phyloP scores from a whole-genome alignment of 306 rosid species.

The Morella rubra region DNA sequence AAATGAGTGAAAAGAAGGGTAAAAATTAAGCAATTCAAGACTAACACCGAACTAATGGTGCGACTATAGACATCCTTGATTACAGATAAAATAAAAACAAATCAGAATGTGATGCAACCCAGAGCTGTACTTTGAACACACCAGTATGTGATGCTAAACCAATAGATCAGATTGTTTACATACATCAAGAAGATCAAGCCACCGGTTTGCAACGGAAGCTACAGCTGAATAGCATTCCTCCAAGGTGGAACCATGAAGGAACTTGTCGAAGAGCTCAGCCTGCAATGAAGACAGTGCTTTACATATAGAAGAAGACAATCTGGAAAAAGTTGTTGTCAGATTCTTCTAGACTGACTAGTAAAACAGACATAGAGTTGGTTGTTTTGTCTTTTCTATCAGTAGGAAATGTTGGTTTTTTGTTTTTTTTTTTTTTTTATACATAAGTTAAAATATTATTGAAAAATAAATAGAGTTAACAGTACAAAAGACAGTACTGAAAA shows the following conservation, averaged over 20 bases:
- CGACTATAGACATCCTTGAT: conserved; percentile 21
- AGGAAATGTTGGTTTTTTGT: background rate
- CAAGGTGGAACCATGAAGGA: conserved; percentile 85
- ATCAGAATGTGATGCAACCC: background rate
- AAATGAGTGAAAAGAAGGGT: conserved; percentile 17
- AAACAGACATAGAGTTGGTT: background rate
- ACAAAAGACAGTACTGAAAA: no score
- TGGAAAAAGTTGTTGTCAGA: background rate
- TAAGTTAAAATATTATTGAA: no score
- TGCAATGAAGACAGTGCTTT: conserved; percentile 39
- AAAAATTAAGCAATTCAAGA: conserved; percentile 10
- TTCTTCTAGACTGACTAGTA: background rate
- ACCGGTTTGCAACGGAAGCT: conserved; percentile 81
- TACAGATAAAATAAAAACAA: background rate
- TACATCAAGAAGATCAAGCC: conserved; percentile 99
- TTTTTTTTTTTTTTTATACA: no score
- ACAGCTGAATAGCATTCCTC: conserved; percentile 92
- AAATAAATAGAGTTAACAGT: no score
- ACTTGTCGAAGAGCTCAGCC: conserved; percentile 97
- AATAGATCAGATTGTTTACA: conserved; percentile 30
- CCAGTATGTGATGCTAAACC: conserved; percentile 14
- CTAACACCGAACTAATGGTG: conserved; percentile 2
- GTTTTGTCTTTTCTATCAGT: background rate
- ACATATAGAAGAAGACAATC: conserved; percentile 16
- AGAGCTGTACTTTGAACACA: conserved; percentile 12